Evolutionary conservation across 441 rosid genomes (phyloP).

Genomic region (Croton setiger): DNA sequence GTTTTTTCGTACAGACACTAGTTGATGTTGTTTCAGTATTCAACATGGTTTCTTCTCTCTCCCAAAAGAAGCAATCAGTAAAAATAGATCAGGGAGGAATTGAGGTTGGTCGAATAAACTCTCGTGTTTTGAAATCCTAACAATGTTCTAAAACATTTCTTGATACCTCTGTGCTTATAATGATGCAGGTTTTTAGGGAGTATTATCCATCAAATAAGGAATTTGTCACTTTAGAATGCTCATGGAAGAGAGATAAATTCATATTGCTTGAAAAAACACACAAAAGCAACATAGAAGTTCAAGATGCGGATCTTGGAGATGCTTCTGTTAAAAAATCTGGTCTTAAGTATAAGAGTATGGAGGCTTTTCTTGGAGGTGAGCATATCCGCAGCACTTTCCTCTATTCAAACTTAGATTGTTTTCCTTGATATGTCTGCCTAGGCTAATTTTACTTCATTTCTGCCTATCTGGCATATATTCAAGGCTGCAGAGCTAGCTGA

Average conservation of each 20-base stretch:
- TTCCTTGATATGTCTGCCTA: not conserved
- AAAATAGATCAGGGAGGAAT: constrained; percentile 62
- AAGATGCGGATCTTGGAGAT: constrained; percentile 30
- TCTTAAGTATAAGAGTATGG: constrained; percentile 42
- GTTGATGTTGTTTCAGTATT: constrained; percentile 64
- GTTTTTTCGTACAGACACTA: constrained; percentile 48
- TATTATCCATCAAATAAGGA: constrained; percentile 58
- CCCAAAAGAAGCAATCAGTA: constrained; percentile 66
- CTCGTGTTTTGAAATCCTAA: constrained; percentile 16
- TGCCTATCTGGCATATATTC: not conserved
- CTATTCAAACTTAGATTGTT: not conserved
- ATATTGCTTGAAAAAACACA: constrained; percentile 47
- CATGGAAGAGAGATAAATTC: constrained; percentile 66
- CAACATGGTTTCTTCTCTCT: constrained; percentile 60
- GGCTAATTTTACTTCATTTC: not conserved
- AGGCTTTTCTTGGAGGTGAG: constrained; percentile 61
- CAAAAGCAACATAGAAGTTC: constrained; percentile 30
- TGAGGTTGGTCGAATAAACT: constrained; percentile 45
- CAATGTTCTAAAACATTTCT: not conserved
- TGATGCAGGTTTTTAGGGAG: constrained; percentile 65
- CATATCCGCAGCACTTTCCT: not conserved
- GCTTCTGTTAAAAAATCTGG: constrained; percentile 30
- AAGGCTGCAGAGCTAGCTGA: not conserved
- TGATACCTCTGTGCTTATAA: constrained; percentile 12
- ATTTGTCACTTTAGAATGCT: constrained; percentile 51